Evolutionary conservation across 2,329 filamentous ascomycete genomes (phyloP).

Genomic region (Fusarium anguioides): DNA sequence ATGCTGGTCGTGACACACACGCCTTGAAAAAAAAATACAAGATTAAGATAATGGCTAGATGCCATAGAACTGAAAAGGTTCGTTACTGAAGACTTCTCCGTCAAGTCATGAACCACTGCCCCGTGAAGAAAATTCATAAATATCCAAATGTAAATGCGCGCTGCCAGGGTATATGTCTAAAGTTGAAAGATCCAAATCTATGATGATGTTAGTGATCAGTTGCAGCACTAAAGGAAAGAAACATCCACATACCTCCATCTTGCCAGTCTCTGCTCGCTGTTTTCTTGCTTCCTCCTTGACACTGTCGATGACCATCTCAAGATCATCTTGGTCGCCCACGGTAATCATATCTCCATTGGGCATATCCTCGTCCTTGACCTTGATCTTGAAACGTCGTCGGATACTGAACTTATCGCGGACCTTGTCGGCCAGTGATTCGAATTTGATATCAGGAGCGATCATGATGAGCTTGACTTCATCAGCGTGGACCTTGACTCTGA

Average conservation of each 20-base stretch:
- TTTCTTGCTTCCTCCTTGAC: conserved; percentile 76
- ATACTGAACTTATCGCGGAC: conserved; percentile 90
- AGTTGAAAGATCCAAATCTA: conserved; percentile 62
- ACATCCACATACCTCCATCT: conserved; percentile 83
- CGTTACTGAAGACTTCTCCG: conserved; percentile 1
- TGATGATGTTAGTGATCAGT: conserved; percentile 33
- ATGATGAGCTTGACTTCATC: conserved; percentile 95
- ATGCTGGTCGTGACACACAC: conserved; percentile 26
- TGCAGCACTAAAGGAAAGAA: conserved; percentile 19
- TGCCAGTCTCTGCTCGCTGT: conserved; percentile 84
- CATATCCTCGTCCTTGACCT: conserved; percentile 83
- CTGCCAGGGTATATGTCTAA: conserved; percentile 49
- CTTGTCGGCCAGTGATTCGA: conserved; percentile 79
- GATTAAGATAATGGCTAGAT: conserved; percentile 29
- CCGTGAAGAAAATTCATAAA: conserved; percentile 32
- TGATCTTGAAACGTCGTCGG: conserved; percentile 83
- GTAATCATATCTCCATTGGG: conserved; percentile 92
- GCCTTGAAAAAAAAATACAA: conserved; percentile 28
- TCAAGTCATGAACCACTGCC: conserved; percentile 24
- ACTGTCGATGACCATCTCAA: conserved; percentile 84
- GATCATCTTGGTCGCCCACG: conserved; percentile 94
- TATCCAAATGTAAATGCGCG: conserved; percentile 38
- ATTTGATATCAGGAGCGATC: conserved; percentile 78
- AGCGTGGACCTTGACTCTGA: conserved; percentile 91
- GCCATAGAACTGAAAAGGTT: conserved; percentile 12